phyloP scores from a whole-genome alignment of 495 filamentous ascomycete species.

The Penicillium flavigenum region DNA sequence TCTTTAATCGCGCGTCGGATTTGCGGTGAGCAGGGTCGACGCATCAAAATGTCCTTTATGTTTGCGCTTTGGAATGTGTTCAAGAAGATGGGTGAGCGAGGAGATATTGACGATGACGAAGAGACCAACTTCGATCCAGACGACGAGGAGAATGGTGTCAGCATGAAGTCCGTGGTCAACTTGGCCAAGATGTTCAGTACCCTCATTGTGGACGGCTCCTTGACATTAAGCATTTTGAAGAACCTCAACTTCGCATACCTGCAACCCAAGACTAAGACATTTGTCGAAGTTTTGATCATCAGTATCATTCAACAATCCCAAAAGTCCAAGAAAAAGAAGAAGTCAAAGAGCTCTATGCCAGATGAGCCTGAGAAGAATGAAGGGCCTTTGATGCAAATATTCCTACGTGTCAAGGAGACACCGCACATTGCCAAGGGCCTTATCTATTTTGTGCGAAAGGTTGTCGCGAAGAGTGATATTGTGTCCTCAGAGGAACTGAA shows the following conservation, averaged over 20 bases:
- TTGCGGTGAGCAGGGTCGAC: constrained; percentile 62
- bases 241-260: constrained; percentile 76
- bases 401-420: constrained; percentile 57
- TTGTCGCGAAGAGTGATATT: constrained; percentile 72
- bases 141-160: constrained; percentile 43
- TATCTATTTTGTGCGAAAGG: constrained; percentile 75
- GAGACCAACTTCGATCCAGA: constrained; percentile 52
- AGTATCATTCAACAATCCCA: constrained; percentile 67
- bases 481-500: constrained; percentile 59
- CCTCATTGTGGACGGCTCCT: constrained; percentile 63
- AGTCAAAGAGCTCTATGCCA: constrained; percentile 21
- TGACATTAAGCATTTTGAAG: constrained; percentile 68
- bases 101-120: constrained; percentile 54
- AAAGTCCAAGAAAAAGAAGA: constrained; percentile 35
- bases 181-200: constrained; percentile 81
- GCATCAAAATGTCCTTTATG: constrained; percentile 78
- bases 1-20: constrained; percentile 75
- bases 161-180: constrained; percentile 74
- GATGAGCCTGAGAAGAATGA: constrained; percentile 45
- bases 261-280: constrained; percentile 70
- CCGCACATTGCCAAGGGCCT: constrained; percentile 67
- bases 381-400: constrained; percentile 60
- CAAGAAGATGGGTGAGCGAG: constrained; percentile 74
- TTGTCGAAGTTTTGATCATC: constrained; percentile 77
- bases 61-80: constrained; percentile 86